These are phyloP conservation scores for Penicillium salamii DNA, from an alignment of 495 filamentous ascomycete genomes.

Conservation along the genomic window DNA sequence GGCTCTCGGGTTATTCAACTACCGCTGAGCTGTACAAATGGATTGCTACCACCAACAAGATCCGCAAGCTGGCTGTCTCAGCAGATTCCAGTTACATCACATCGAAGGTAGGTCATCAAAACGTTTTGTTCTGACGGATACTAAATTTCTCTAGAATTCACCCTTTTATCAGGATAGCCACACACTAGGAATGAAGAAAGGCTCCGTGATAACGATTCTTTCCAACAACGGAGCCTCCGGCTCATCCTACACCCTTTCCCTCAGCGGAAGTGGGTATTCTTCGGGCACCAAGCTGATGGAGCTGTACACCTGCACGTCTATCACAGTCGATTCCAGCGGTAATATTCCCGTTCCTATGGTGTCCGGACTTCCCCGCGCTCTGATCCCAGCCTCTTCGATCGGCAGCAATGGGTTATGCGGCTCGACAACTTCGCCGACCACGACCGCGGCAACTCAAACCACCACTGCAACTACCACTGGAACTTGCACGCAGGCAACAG, in stretches of 20 bases:
- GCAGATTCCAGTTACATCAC: constrained; percentile 47
- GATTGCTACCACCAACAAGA: constrained; percentile 56
- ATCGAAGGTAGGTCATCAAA: constrained; percentile 28
- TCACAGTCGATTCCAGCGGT: constrained; percentile 27
- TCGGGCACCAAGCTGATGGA: constrained; percentile 24
- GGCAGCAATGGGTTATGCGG: constrained; percentile 14
- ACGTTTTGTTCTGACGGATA: neutral
- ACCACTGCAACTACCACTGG: constrained; percentile 1
- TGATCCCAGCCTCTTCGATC: constrained; percentile 18
- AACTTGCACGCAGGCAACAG: constrained; percentile 34
- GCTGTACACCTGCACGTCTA: constrained; percentile 22
- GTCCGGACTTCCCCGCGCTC: constrained; percentile 24
- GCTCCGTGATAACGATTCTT: constrained; percentile 54
- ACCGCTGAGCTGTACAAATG: constrained; percentile 57
- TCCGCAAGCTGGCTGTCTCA: constrained; percentile 54
- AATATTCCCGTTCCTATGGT: constrained; percentile 25
- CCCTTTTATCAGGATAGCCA: constrained; percentile 51
- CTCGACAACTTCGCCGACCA: neutral
- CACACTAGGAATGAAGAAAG: constrained; percentile 62
- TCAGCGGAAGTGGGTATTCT: constrained; percentile 33
- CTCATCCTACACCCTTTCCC: constrained; percentile 38
- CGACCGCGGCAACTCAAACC: neutral
- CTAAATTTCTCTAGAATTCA: constrained; percentile 14
- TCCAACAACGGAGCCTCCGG: constrained; percentile 53
- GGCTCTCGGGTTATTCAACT: constrained; percentile 65